Percentiles rank a stretch among this genome's conserved stretches.
Evolutionary conservation across 441 rosid species (phyloP).

Genomic region (Populus hybrid): DNA sequence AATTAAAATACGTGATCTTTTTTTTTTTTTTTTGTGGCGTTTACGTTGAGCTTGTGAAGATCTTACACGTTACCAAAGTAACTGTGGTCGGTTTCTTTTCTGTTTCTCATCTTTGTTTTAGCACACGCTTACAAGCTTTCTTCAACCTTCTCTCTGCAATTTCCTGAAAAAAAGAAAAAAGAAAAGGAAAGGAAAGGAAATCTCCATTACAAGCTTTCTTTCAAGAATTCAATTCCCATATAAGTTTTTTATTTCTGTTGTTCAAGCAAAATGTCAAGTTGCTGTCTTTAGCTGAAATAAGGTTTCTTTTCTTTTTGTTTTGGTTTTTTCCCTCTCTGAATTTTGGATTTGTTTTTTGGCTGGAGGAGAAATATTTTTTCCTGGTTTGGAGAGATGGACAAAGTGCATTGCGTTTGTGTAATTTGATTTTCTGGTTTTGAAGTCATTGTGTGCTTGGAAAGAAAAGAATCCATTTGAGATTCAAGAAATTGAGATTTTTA

Average conservation of each 20-base stretch:
- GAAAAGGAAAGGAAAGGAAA: not conserved
- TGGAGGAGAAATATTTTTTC: constrained; percentile 17
- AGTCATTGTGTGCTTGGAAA: constrained; percentile 5
- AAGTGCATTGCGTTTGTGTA: not conserved
- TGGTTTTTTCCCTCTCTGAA: constrained; percentile 27
- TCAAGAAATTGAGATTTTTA: constrained; percentile 15
- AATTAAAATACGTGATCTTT: not conserved
- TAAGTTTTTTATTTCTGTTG: constrained; percentile 13
- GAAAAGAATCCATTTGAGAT: constrained; percentile 11
- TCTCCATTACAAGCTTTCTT: constrained; percentile 2
- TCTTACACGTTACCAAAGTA: constrained; percentile 21
- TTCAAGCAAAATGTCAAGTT: constrained; percentile 2
- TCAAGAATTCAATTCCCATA: constrained; percentile 21
- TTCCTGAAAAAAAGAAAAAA: constrained; percentile 16
- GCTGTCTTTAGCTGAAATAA: constrained; percentile 11
- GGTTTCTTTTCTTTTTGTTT: not conserved
- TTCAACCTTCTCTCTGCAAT: constrained; percentile 3
- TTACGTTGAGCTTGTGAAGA: constrained; percentile 38
- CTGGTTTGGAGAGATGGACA: constrained; percentile 29
- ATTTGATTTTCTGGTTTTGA: not conserved
- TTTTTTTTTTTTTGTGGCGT: constrained; percentile 20
- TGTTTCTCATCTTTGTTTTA: constrained; percentile 9
- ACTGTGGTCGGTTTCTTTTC: constrained; percentile 14
- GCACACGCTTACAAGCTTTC: not conserved
- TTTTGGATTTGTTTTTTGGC: constrained; percentile 33